Base-by-base conservation (phyloP, 1,284 basidiomycete genomes). In the Somion occarium region DNA sequence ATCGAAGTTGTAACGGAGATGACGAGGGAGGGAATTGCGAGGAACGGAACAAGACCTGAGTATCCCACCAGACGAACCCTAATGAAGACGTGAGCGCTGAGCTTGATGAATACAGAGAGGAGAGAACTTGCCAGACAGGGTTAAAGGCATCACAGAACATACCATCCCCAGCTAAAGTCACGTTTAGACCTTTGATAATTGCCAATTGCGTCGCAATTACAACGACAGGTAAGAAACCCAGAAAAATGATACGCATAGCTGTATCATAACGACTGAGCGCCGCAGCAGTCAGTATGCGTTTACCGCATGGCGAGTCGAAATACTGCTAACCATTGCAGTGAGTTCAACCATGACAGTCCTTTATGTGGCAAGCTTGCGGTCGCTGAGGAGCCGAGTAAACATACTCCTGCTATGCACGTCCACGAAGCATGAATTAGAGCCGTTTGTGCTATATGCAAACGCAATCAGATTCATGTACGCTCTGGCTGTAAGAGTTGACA, bases 21-120 rank as follows among this genome's bases (percentile, higher is more conserved):
- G 52, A 70, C 64, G 27, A 83, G 65, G 38, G 74, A 78, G 2
- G 83, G 82, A 15, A 83, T 60, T 2, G 73, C 70, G 13, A 80
- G 61, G 30, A 80, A 82, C 30, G 30, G 70, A 0, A 81, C 75
- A 18, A 73, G 62, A 24, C 82, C 84, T 7, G 82, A 75, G 59
- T 82, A 84, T 47, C 80, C 76, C 13, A 83, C 57, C 49, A 85
- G 74, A 47, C 82, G 76, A 41, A 79, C 69, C 84, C 83, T 86
- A 48, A 2, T 5, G n/a, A 23, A 7, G 20, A 38, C 26, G 22
- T 22, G 2, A 22, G 26, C 19, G 39, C 25, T 42, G 9, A 7
- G 50, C 24, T n/a, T 23, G 24, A 34, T 20, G 27, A 42, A 34
- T 25, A 18, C n/a, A 50, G 2, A 20, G 11, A 41, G 37, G 25